Evolutionary conservation across 495 filamentous ascomycete species (phyloP).

Genomic region (Penicillium pancosmium): DNA sequence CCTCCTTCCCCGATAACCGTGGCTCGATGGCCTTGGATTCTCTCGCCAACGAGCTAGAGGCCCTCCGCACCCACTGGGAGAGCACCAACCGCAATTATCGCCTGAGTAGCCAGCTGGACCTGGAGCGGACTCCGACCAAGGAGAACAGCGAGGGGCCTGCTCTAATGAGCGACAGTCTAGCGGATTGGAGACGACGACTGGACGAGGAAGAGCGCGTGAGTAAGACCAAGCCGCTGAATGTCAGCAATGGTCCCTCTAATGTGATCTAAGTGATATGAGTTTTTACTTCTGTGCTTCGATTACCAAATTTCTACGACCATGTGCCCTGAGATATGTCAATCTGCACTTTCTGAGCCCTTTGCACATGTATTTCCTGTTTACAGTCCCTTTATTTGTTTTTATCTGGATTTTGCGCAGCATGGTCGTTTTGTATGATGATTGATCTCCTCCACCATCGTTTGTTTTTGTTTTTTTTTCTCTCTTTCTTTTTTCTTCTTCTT

Average conservation of each 20-base stretch:
- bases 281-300: not conserved
- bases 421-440: constrained; percentile 28
- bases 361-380: constrained; percentile 18
- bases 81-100: constrained; percentile 93
- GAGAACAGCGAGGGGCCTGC: constrained; percentile 48
- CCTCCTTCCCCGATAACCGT: constrained; percentile 65
- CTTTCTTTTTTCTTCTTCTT: constrained; percentile 2
- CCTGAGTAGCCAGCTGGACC: constrained; percentile 81
- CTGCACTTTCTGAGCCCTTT: constrained; percentile 29
- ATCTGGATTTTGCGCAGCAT: constrained; percentile 19
- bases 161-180: constrained; percentile 66
- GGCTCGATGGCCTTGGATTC: constrained; percentile 88
- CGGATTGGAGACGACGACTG: constrained; percentile 73
- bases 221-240: constrained; percentile 31
- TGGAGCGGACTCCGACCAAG: constrained; percentile 67
- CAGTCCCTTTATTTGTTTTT: constrained; percentile 12
- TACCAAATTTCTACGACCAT: constrained; percentile 23
- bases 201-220: constrained; percentile 61
- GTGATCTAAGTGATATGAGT: constrained; percentile 36
- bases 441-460: constrained; percentile 7
- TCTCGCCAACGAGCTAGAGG: constrained; percentile 87
- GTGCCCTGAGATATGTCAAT: constrained; percentile 31
- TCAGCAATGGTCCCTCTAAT: constrained; percentile 31
- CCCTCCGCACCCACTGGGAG: constrained; percentile 89
- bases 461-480: constrained; percentile 4